Evolutionary conservation across 176 grass and related monocot species (phyloP), one percentile per base, ranked within the genome.

Genomic region (Puya raimondii): DNA sequence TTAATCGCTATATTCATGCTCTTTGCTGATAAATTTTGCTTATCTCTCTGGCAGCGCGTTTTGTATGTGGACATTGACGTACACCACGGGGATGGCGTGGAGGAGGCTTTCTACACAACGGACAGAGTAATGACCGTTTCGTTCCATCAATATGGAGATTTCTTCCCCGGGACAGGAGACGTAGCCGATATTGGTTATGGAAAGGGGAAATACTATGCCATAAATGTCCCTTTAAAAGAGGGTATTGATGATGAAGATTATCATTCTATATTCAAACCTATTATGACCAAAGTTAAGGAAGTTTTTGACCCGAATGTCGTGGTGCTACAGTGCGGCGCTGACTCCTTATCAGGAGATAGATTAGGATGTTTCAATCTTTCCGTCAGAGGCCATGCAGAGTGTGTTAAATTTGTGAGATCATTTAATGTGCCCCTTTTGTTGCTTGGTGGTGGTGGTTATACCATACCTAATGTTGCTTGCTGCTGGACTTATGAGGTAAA

Each of bases 401-500:
- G 94, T 11, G 87, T 88, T 51, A 93, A 75, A 74, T 99, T 88
- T 77, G 91, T 99, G 90, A 99, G 90, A 75, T 93, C 89, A 11
- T 93, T 99, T 78, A 93, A 99, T 67, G 90, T 99, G 50, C 94
- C 94, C 0, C 61, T 99, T 49, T 26, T 99, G 51, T 57, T 99
- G 33, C 67, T 99, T 72, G 94, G 94, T 75, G 94, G 94, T 4
- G 94, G 90, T 1, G 94, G 94, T 1, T 99, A 99, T 77, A 99
- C 89, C 27, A 90, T 99, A 16, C 86, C 87, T 71, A 99, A 93
- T 11, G 94, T 99, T 26, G 94, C 94, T 49, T 71, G 90, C 0
- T 99, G 94, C 64, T 99, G 94, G 94, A 93, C 89, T 78, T 99
- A 99, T 68, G 94, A 99, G 94, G 94, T 99, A 72, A 71, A 75